phyloP scores from a whole-genome alignment of 768 basidiomycete species.

The Agrocybe pediades region DNA sequence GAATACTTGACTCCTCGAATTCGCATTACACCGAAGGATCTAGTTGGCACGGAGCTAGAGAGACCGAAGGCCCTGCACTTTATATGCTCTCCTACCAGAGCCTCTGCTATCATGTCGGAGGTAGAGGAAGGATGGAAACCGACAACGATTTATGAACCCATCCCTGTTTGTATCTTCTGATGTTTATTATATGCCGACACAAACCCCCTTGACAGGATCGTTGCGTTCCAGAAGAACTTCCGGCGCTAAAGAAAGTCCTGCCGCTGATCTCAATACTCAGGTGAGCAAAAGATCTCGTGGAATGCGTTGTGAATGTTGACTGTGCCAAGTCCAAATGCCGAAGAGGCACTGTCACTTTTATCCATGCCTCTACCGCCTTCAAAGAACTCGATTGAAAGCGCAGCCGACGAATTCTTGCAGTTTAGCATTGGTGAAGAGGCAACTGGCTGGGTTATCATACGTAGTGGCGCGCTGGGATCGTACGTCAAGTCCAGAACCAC shows the following conservation, averaged over 20 bases:
- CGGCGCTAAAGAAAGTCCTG: constrained; percentile 62
- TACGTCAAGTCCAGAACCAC: constrained; percentile 50
- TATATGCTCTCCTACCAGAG: constrained; percentile 80
- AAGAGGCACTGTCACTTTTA: constrained; percentile 74
- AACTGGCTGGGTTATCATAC: constrained; percentile 67
- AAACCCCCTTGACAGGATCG: constrained; percentile 48
- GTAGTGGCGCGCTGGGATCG: constrained; percentile 73
- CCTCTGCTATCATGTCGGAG: constrained; percentile 66
- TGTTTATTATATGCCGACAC: background rate
- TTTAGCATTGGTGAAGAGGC: constrained; percentile 55
- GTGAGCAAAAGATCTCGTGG: constrained; percentile 31
- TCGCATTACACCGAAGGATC: constrained; percentile 71
- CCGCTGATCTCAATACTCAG: constrained; percentile 68
- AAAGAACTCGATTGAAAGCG: constrained; percentile 60
- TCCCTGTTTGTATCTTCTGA: constrained; percentile 53
- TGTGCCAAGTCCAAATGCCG: constrained; percentile 74
- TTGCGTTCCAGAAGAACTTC: constrained; percentile 79
- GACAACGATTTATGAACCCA: constrained; percentile 79
- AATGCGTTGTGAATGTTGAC: background rate
- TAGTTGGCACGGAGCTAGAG: constrained; percentile 53
- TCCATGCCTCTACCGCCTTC: constrained; percentile 52
- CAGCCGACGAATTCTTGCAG: constrained; percentile 62
- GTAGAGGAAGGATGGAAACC: constrained; percentile 66
- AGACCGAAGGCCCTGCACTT: constrained; percentile 70
- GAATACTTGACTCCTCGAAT: constrained; percentile 74